Evolutionary conservation across 2,329 filamentous ascomycete genomes (phyloP).

Genomic region (Nemania sp.): DNA sequence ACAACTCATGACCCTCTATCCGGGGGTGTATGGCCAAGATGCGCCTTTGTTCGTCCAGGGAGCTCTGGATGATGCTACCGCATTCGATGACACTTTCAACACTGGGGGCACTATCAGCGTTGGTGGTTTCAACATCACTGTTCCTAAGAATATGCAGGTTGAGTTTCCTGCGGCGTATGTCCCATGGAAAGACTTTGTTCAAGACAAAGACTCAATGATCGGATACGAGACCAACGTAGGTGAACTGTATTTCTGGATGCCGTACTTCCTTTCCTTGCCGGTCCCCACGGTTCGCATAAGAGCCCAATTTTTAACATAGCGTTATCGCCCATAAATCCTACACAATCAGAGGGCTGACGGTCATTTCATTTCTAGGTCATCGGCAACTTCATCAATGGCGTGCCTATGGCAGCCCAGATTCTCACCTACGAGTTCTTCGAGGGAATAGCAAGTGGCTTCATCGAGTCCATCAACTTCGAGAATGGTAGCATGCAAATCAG

Average conservation of each 20-base stretch:
- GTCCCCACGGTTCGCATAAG: background rate
- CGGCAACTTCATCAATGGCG: slow-evolving; percentile 53
- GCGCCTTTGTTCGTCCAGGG: slow-evolving; percentile 53
- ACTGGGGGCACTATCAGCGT: slow-evolving; percentile 59
- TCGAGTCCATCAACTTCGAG: slow-evolving; percentile 52
- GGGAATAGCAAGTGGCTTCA: slow-evolving; percentile 53
- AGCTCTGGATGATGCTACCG: slow-evolving; percentile 50
- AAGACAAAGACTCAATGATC: slow-evolving; percentile 48
- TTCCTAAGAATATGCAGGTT: slow-evolving; percentile 63
- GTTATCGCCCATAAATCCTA: background rate
- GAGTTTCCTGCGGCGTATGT: slow-evolving; percentile 61
- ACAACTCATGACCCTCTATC: slow-evolving; percentile 37
- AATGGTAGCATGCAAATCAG: slow-evolving; percentile 52
- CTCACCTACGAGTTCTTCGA: slow-evolving; percentile 53
- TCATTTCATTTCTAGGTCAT: slow-evolving; percentile 47
- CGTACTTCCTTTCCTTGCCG: background rate
- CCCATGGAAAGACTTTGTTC: slow-evolving; percentile 56
- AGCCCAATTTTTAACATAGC: background rate
- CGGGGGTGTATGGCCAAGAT: slow-evolving; percentile 38
- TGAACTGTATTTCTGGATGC: background rate
- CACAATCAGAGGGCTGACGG: background rate
- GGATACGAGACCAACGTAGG: slow-evolving; percentile 54
- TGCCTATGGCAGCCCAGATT: slow-evolving; percentile 52
- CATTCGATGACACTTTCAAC: slow-evolving; percentile 55
- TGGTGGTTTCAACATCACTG: slow-evolving; percentile 58